These are phyloP conservation scores for Umbelopsis isabellina DNA, from an alignment of 192 early-diverging fungal species.

Conservation along the genomic window DNA sequence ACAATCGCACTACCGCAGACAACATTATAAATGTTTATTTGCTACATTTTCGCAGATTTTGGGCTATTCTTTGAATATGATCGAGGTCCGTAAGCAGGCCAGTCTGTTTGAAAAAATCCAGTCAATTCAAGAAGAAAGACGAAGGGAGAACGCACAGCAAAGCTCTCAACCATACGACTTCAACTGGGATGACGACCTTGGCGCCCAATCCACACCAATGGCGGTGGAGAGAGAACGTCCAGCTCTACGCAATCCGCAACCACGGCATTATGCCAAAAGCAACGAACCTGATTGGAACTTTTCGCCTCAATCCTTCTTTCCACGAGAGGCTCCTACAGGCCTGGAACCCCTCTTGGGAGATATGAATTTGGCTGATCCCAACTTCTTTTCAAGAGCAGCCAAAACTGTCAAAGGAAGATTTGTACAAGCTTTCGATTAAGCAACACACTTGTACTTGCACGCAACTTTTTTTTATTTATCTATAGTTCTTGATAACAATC, in stretches of 20 bases:
- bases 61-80: background rate
- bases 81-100: conserved; percentile 8
- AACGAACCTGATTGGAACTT: background rate
- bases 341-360: conserved; percentile 1
- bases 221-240: background rate
- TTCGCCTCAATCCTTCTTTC: conserved; percentile 3
- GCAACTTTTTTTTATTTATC: too few relatives aligned
- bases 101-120: conserved; percentile 17
- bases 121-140: conserved; percentile 10
- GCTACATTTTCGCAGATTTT: background rate
- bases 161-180: background rate
- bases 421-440: background rate
- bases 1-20: too few relatives aligned
- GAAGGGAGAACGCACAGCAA: background rate
- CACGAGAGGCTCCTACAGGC: conserved; percentile 1
- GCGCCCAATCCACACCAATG: background rate
- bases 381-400: conserved; percentile 8
- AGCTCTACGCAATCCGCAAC: background rate
- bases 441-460: background rate
- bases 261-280: background rate
- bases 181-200: conserved; percentile 11
- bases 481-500: too few relatives aligned
- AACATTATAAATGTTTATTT: background rate
- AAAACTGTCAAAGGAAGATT: background rate
- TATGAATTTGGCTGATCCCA: conserved; percentile 10